Base-by-base conservation (phyloP, 164 flowering plant genomes). In the Nymphaea thermarum region DNA sequence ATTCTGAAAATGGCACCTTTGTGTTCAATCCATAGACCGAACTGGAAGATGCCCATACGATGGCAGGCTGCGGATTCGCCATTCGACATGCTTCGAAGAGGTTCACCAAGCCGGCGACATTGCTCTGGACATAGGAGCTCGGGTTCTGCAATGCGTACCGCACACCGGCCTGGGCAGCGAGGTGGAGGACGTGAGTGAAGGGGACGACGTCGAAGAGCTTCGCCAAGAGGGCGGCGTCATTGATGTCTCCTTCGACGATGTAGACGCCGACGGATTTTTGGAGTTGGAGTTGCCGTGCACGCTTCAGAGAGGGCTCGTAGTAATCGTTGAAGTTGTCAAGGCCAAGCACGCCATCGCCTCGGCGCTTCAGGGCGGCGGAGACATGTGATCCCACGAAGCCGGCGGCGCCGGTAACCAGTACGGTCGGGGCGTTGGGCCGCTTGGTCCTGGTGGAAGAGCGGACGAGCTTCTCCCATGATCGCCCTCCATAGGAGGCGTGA, bases 111-210 rank as follows among this genome's bases (percentile, higher is more conserved):
- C 98, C 98, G 65, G 96, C 98, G 70, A 93, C 83, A 65, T 93
- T 93, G 70, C 96, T 88, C 73, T 87, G 95, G 57, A 93, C 91
- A 71, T 93, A 93, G 4, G 96, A 90, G 67, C 84, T 47, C 44
- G 98, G 98, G 74, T 93, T 93, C 64, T 88, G 79, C 95, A 93
- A 86, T 8, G 98, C 98, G 65, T 93, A 93, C 74, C 98, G 66
- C 3, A 93, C 98, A 1, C 98, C 98, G 10, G 98, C 98, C 71
- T 93, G 98, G 3, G 98, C 98, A 6, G 98, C 98, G 68, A 93
- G 81, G 74, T 93, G 98, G 90, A 90, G 86, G 14, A 93, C 93
- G 63, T 93, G 98, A 17, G 88, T 86, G 63, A 93, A 90, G 0
- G 87, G 66, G 3, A 88, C 98, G 3, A 90, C 86, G 62, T 87